These are phyloP conservation scores for Silene uniflora DNA, from an alignment of 148 eudicot genomes.

Conservation along the genomic window DNA sequence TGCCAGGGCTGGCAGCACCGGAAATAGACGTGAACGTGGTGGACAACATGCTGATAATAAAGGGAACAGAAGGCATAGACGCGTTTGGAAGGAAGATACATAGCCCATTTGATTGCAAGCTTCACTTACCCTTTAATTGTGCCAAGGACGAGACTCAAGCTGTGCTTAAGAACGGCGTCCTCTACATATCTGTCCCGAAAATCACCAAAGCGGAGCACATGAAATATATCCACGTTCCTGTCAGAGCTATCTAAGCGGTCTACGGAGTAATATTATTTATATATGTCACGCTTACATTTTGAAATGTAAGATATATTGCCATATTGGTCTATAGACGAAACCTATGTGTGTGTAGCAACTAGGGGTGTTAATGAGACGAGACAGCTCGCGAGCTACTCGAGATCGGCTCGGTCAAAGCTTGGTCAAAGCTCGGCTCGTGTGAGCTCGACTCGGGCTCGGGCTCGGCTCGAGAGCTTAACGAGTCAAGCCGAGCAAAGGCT, in stretches of 20 bases:
- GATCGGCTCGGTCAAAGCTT: too few relatives aligned
- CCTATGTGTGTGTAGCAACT: too few relatives aligned
- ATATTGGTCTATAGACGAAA: too few relatives aligned
- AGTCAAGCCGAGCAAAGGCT: too few relatives aligned
- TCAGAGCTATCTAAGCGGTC: not conserved
- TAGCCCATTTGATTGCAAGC: slow-evolving; percentile 25
- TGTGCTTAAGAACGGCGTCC: slow-evolving; percentile 24
- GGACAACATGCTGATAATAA: slow-evolving; percentile 21
- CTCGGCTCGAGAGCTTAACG: too few relatives aligned
- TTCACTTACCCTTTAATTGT: slow-evolving; percentile 22
- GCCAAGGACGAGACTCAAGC: slow-evolving; percentile 21
- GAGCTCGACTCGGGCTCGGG: too few relatives aligned
- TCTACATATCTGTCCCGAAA: slow-evolving; percentile 26
- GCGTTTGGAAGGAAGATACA: slow-evolving; percentile 25
- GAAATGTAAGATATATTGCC: not conserved
- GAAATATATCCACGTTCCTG: slow-evolving; percentile 13
- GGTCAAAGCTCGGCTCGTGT: too few relatives aligned
- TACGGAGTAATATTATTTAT: too few relatives aligned
- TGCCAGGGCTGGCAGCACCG: slow-evolving; percentile 22
- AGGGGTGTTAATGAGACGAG: too few relatives aligned
- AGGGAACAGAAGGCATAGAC: slow-evolving; percentile 16
- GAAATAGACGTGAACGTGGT: slow-evolving; percentile 26
- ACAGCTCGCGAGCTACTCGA: too few relatives aligned
- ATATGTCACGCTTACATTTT: not conserved
- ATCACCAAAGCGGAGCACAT: not conserved